Evolutionary conservation across 1,139 yeast genomes (phyloP).

Genomic region (Candida frijolesensis): DNA sequence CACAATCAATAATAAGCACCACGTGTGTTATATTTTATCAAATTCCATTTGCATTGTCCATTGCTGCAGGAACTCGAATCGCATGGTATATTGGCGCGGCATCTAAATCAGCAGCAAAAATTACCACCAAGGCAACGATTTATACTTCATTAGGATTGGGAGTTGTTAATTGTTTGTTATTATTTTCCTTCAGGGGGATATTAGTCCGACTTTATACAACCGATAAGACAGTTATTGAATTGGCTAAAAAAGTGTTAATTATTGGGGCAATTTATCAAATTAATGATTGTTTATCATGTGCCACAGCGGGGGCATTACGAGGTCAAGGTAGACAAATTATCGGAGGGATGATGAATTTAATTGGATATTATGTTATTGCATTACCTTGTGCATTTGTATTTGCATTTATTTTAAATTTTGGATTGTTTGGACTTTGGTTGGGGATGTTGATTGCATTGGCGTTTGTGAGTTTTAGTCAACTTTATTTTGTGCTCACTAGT

Average conservation of each 20-base stretch:
- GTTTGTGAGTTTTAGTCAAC: slow-evolving; percentile 48
- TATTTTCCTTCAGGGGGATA: slow-evolving; percentile 38
- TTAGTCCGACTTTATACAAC: slow-evolving; percentile 54
- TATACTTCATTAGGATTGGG: slow-evolving; percentile 47
- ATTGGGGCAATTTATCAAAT: slow-evolving; percentile 62
- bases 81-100: slow-evolving; percentile 82
- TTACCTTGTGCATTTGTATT: slow-evolving; percentile 57
- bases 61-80: slow-evolving; percentile 74
- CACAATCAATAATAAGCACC: slow-evolving; percentile 73
- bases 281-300: slow-evolving; percentile 56
- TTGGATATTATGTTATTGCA: slow-evolving; percentile 60
- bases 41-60: slow-evolving; percentile 72
- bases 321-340: slow-evolving; percentile 71
- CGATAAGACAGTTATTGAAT: slow-evolving; percentile 48
- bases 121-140: slow-evolving; percentile 45
- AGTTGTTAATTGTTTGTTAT: slow-evolving; percentile 33
- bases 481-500: slow-evolving; percentile 46
- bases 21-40: slow-evolving; percentile 71
- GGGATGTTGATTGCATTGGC: slow-evolving; percentile 61
- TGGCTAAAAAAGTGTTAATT: slow-evolving; percentile 55
- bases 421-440: slow-evolving; percentile 60
- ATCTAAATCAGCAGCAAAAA: slow-evolving; percentile 50
- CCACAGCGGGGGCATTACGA: slow-evolving; percentile 60
- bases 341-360: slow-evolving; percentile 60
- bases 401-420: slow-evolving; percentile 49